Base-by-base conservation (phyloP, 2,329 filamentous ascomycete genomes). In the Hymenotorrendiella dingleyae region DNA sequence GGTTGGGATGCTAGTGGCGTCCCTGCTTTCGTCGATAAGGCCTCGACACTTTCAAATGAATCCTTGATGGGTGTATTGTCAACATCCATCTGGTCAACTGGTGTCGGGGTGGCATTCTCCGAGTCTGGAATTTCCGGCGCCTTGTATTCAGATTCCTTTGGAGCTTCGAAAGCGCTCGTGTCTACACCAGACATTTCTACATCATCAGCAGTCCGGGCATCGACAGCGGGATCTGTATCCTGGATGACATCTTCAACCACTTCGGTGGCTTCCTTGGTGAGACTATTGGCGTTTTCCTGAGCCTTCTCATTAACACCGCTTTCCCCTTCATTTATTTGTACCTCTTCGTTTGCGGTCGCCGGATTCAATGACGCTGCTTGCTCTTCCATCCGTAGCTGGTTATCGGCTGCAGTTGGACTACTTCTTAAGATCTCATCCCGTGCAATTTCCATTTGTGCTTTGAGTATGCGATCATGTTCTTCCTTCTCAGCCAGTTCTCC, bases 381-480 rank as follows among this genome's bases (percentile, higher is more conserved):
- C 36, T 78, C 73, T 52, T 75, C 71, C 54, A 77, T 71, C 24
- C 74, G 55, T 36, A 80, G 62, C 54, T 82, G 77, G 46, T 78
- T 72, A 51, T 82, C 77, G 2, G 77, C 73, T 14, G 73, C 76
- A 8, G 66, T 67, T 6, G 71, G 69, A 44, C 65, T 62, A 33
- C 58, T 53, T 54, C 48, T 40, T 48, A 62, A 38, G 43, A 50
- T 56, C 50, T 76, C 71, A 2, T 67, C 67, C 14, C 58, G 54
- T n/a, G 57, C 57, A 17, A 60, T 49, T 4, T 58, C 52, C 3
- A 58, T 52, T 41, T 54, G 53, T 17, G 52, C 46, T 38, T 45
- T 46, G 23, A 37, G 45, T 50, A 59, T 50, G 10, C 57, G 56
- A 7, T 52, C 54, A 35, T 60, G 54, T 36, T 63, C 58, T 36